These are phyloP conservation scores for Cyphellophora europaea DNA, from an alignment of 2,329 filamentous ascomycete species.

Conservation along the genomic window DNA sequence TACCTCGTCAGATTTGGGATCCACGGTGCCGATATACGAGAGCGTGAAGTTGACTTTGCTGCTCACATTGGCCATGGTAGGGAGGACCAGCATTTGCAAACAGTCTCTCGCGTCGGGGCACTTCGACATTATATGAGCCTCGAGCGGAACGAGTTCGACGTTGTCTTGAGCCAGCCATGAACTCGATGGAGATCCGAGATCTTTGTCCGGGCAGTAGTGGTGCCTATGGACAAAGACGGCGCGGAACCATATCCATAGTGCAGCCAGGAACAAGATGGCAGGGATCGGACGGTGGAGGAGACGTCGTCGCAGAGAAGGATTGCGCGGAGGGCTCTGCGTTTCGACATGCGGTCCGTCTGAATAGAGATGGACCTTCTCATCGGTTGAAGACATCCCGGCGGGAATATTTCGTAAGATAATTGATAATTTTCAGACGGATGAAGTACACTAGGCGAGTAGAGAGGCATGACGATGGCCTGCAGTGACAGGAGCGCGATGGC, in stretches of 20 bases:
- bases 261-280: slow-evolving; percentile 12
- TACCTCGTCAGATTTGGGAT: slow-evolving; percentile 69
- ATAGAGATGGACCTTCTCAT: neutral
- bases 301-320: neutral
- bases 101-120: slow-evolving; percentile 87
- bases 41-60: slow-evolving; percentile 86
- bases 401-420: no score
- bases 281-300: slow-evolving; percentile 9
- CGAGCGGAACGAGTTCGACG: slow-evolving; percentile 58
- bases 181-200: neutral
- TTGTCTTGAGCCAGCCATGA: neutral
- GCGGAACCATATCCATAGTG: slow-evolving; percentile 10
- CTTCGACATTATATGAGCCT: slow-evolving; percentile 96
- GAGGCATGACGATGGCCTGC: no score
- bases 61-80: slow-evolving; percentile 71
- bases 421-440: no score
- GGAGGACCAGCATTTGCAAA: slow-evolving; percentile 69
- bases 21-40: slow-evolving; percentile 73
- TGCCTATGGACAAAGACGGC: slow-evolving; percentile 13
- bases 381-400: no score
- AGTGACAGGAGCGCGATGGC: no score
- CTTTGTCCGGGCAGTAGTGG: slow-evolving; percentile 9
- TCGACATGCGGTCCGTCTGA: neutral
- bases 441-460: no score
- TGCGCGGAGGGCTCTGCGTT: neutral